These are phyloP conservation scores for Leccinum rimulosum DNA, from an alignment of 768 basidiomycete species.

Conservation along the genomic window DNA sequence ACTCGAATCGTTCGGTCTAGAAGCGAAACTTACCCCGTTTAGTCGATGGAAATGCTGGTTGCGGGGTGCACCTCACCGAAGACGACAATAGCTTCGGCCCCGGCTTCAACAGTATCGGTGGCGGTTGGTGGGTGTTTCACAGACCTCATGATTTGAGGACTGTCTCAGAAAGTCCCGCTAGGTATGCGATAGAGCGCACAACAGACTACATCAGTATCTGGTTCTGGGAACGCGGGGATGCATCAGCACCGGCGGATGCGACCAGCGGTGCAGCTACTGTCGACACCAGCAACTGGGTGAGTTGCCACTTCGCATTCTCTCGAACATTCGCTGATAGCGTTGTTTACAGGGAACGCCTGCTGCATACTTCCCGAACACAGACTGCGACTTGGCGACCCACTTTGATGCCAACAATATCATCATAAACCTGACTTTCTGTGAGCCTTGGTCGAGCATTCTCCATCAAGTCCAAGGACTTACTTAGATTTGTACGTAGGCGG, in stretches of 20 bases:
- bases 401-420: constrained; percentile 35
- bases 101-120: constrained; percentile 34
- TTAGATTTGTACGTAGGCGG: constrained; percentile 21
- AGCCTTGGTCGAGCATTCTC: not conserved
- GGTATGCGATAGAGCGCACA: constrained; percentile 41
- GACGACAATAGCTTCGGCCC: constrained; percentile 27
- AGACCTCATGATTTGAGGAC: not conserved
- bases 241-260: constrained; percentile 35
- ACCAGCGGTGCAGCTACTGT: constrained; percentile 18
- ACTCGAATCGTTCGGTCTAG: not conserved
- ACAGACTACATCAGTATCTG: constrained; percentile 35
- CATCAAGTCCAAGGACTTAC: not conserved
- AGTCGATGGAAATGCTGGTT: constrained; percentile 37
- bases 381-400: constrained; percentile 40
- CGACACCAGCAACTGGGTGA: constrained; percentile 26
- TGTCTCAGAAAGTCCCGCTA: not conserved
- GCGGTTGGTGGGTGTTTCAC: constrained; percentile 36
- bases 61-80: constrained; percentile 32
- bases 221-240: constrained; percentile 39
- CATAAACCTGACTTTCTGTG: constrained; percentile 34
- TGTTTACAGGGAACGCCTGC: constrained; percentile 30
- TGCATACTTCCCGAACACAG: constrained; percentile 37
- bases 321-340: not conserved
- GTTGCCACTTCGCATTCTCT: not conserved
- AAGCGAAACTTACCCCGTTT: not conserved